Evolutionary conservation across 2,329 filamentous ascomycete genomes (phyloP), one percentile per base, ranked within the genome.

Genomic region (Keithomyces neogunnii): DNA sequence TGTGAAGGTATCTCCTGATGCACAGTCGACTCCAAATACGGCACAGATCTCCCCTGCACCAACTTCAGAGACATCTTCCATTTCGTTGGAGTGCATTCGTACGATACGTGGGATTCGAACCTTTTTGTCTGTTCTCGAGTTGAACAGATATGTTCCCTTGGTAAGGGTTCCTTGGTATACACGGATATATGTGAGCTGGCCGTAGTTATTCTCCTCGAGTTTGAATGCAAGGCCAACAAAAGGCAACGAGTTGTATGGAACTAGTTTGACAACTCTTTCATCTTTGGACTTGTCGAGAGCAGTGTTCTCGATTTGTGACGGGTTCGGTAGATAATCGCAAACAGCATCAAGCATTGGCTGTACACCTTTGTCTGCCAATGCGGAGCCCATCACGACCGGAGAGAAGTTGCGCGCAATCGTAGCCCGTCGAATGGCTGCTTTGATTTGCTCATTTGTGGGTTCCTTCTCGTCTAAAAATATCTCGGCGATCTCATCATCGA

Each of bases 11-110:
- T 99, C 93, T 62, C 93, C 93, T 43, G 92, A 97, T 36, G 93
- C 91, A 68, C 93, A 99, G 62, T 99, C 93, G 50, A 99, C 88
- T 64, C 93, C 93, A 65, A 99, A 99, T 53, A 99, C 93, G 55
- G 93, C 93, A 66, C 93, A 99, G 57, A 99, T 99, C 70, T 99
- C 93, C 70, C 93, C 93, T 50, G 93, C 92, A 49, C 91, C 89
- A 56, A 99, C 86, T 69, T 96, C 91, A 51, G 73, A 77, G 32
- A 96, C 89, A 65, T 99, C 93, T 69, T 99, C 93, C 92, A 99
- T 96, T 66, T 99, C 93, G 66, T 97, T 96, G 45, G 91, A 96
- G 76, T 99, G 93, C 93, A 99, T 99, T 56, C 93, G 89, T 56
- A 99, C 93, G 62, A 99, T 97, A 65, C 92, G 88, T 26, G 93